phyloP scores from a whole-genome alignment of 2,329 filamentous ascomycete genomes.

The Lizonia empirigonia region DNA sequence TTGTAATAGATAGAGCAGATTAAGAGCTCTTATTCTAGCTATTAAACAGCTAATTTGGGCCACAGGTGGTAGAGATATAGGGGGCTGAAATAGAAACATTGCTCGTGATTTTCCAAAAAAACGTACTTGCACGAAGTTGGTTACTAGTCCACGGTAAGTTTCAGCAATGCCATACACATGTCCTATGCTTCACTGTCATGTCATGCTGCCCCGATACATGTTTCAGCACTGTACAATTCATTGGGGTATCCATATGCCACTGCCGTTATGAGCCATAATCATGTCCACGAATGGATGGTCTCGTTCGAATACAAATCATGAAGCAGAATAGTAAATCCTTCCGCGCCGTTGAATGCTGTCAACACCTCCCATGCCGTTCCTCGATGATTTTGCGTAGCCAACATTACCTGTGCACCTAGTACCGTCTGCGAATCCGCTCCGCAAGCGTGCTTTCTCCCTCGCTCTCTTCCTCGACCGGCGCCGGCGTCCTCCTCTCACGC shows the following conservation, averaged over 20 bases:
- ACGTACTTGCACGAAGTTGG: too few species aligned
- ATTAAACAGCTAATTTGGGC: too few species aligned
- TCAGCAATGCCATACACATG: background rate
- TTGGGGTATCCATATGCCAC: slow-evolving; percentile 34
- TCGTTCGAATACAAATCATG: slow-evolving; percentile 6
- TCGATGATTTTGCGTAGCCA: background rate
- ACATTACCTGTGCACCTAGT: slow-evolving; percentile 12
- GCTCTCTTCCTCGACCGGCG: slow-evolving; percentile 66
- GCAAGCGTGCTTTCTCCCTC: slow-evolving; percentile 37
- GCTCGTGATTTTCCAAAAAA: too few species aligned
- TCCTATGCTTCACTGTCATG: background rate
- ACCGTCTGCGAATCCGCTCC: slow-evolving; percentile 37
- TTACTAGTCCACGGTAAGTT: too few species aligned
- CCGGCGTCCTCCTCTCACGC: slow-evolving; percentile 72
- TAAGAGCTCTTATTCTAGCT: too few species aligned
- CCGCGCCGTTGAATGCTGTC: slow-evolving; percentile 1
- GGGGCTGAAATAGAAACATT: too few species aligned
- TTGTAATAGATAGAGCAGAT: too few species aligned
- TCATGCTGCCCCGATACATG: background rate
- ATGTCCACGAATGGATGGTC: slow-evolving; percentile 15
- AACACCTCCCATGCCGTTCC: background rate
- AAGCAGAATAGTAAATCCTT: slow-evolving; percentile 3
- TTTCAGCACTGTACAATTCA: slow-evolving; percentile 19
- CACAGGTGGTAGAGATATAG: too few species aligned
- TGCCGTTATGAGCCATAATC: slow-evolving; percentile 32